A percentile compares a stretch with the other conserved stretches of the same genome.
phyloP scores from a whole-genome alignment of 208 protist species.

The Trypanosoma lewisi region DNA sequence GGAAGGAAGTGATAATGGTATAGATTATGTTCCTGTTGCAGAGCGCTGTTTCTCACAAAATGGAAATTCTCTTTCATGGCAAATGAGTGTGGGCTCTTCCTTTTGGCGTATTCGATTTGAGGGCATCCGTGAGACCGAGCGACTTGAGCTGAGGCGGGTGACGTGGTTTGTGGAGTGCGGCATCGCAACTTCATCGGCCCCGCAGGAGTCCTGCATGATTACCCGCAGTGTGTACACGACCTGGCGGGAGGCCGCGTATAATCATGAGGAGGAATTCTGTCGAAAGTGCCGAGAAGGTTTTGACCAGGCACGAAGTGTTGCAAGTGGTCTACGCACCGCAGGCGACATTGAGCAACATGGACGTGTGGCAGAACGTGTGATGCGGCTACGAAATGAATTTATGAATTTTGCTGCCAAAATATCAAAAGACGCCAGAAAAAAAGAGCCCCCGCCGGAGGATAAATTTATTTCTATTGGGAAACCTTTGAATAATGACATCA shows the following conservation, averaged over 20 bases:
- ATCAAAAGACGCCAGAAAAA: conserved; percentile 43
- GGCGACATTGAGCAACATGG: conserved; percentile 43
- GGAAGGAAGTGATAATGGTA: conserved; percentile 76
- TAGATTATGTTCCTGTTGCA: conserved; percentile 58
- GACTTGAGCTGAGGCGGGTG: conserved; percentile 43
- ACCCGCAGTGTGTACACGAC: conserved; percentile 44
- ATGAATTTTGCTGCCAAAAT: conserved; percentile 48
- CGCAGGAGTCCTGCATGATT: neutral
- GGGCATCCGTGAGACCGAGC: conserved; percentile 12
- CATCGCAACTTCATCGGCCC: conserved; percentile 4
- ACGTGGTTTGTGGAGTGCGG: conserved; percentile 42
- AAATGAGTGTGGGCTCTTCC: conserved; percentile 10
- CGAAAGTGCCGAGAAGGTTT: conserved; percentile 41
- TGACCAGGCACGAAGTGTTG: conserved; percentile 55
- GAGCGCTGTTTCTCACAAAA: conserved; percentile 13
- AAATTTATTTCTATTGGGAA: conserved; percentile 30
- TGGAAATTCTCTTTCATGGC: conserved; percentile 39
- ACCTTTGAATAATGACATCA: conserved; percentile 34
- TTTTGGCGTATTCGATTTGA: conserved; percentile 42
- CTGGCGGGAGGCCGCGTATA: conserved; percentile 50
- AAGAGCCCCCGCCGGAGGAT: conserved; percentile 18
- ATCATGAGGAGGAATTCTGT: conserved; percentile 58
- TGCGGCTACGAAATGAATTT: conserved; percentile 38
- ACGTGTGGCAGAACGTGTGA: conserved; percentile 41
- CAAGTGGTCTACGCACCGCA: conserved; percentile 37